These are phyloP conservation scores for Coemansia sp. DNA, from an alignment of 192 early-diverging fungal genomes.

Conservation along the genomic window DNA sequence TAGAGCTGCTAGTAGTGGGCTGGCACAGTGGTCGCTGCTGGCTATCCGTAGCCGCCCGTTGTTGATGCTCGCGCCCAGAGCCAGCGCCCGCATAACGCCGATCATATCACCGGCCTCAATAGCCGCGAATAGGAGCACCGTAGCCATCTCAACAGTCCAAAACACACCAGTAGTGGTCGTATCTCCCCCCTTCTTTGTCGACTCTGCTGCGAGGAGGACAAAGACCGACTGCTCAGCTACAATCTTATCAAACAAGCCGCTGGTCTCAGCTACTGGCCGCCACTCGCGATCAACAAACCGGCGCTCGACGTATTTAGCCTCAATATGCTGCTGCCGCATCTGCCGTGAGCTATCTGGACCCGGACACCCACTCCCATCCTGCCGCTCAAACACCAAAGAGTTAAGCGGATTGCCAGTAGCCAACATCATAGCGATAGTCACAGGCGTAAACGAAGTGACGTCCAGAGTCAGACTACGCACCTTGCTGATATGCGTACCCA, in stretches of 20 bases:
- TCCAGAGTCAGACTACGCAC: constrained; percentile 83
- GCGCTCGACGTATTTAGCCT: constrained; percentile 69
- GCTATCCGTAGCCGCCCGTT: constrained; percentile 3
- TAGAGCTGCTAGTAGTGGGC: constrained; percentile 36
- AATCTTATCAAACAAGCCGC: not conserved
- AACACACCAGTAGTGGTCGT: not conserved
- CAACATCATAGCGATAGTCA: constrained; percentile 36
- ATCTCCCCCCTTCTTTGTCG: not conserved
- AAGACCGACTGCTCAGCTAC: not conserved
- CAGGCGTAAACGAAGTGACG: constrained; percentile 56
- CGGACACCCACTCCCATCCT: constrained; percentile 10
- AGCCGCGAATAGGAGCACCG: constrained; percentile 43
- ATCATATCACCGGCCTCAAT: constrained; percentile 52
- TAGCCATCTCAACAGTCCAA: constrained; percentile 18
- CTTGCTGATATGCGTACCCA: constrained; percentile 90
- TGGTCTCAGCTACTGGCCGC: constrained; percentile 22
- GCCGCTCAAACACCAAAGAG: constrained; percentile 21
- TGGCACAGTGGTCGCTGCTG: not conserved
- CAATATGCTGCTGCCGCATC: constrained; percentile 64
- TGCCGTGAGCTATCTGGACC: constrained; percentile 51
- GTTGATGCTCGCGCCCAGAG: constrained; percentile 73
- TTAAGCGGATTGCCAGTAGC: constrained; percentile 41
- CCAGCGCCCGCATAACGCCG: constrained; percentile 62
- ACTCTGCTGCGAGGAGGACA: not conserved
- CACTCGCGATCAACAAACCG: constrained; percentile 44